A percentile compares a stretch with the other conserved stretches of the same genome.
Conservation (phyloP, 2,329 filamentous ascomycete genomes). For the Monilinia aucupariae region DNA sequence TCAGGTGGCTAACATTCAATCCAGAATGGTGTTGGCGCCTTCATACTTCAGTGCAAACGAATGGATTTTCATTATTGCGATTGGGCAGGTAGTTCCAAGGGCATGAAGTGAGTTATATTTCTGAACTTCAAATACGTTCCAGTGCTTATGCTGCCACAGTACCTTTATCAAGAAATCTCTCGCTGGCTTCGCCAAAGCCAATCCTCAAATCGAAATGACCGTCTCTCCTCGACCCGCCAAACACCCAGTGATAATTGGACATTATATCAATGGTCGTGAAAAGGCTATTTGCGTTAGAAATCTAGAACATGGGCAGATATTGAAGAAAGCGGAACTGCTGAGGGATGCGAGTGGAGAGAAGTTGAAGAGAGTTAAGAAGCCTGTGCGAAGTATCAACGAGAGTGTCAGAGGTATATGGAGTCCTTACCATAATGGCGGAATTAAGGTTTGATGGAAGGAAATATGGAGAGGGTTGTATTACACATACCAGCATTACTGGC, state of each 20-base stretch:
- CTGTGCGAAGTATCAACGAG: conserved; percentile 57
- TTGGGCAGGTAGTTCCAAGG: conserved; percentile 84
- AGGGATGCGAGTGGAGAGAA: conserved; percentile 72
- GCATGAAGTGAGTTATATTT: conserved; percentile 73
- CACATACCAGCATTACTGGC: conserved; percentile 26
- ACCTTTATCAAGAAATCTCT: conserved; percentile 76
- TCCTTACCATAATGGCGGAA: conserved; percentile 56
- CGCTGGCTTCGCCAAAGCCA: conserved; percentile 68
- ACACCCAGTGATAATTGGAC: conserved; percentile 82
- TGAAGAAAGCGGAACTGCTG: conserved; percentile 71
- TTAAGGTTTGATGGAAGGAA: conserved; percentile 27
- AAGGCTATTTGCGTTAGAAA: conserved; percentile 89
- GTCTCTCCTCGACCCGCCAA: conserved; percentile 85
- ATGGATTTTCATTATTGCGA: conserved; percentile 97
- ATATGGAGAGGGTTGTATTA: conserved; percentile 19
- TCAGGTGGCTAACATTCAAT: conserved; percentile 19
- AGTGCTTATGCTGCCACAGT: conserved; percentile 41
- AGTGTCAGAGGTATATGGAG: conserved; percentile 67
- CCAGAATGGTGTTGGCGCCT: conserved; percentile 93
- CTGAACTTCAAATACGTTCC: not conserved
- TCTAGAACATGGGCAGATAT: conserved; percentile 70
- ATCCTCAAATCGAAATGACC: conserved; percentile 86
- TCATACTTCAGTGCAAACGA: conserved; percentile 94
- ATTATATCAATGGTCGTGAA: conserved; percentile 85
- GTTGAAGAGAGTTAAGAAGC: conserved; percentile 57